phyloP scores from a whole-genome alignment of 106 monocot genomes.

The Alisma plantagoaquatica region DNA sequence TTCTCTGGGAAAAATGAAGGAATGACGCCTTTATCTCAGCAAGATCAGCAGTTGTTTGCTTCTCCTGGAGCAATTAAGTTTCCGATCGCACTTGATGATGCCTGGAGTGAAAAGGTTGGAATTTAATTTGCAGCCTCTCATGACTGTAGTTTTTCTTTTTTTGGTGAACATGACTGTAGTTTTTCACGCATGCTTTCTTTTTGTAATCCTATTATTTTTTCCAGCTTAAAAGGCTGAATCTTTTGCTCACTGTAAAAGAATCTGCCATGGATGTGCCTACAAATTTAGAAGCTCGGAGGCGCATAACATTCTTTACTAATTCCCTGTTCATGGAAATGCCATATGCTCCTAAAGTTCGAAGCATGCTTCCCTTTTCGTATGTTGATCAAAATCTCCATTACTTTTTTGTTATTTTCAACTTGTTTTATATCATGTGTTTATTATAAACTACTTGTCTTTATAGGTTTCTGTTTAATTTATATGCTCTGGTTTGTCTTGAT shows the following conservation, averaged over 20 bases:
- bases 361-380: slow-evolving; percentile 97
- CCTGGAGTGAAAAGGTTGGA: slow-evolving; percentile 93
- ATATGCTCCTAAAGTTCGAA: slow-evolving; percentile 78
- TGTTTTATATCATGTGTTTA: no score
- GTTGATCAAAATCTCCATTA: slow-evolving; percentile 12
- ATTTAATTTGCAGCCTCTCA: neutral
- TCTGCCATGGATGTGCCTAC: slow-evolving; percentile 92
- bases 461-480: no score
- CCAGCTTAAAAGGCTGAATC: slow-evolving; percentile 54
- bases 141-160: neutral
- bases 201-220: neutral
- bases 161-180: no score
- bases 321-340: slow-evolving; percentile 95
- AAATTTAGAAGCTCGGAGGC: slow-evolving; percentile 65
- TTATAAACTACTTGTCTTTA: no score
- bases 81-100: slow-evolving; percentile 59
- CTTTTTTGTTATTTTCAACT: neutral
- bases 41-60: slow-evolving; percentile 62
- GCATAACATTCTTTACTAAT: slow-evolving; percentile 65
- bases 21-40: slow-evolving; percentile 11
- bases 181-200: no score
- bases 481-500: no score
- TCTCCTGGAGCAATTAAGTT: slow-evolving; percentile 66
- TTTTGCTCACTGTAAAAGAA: slow-evolving; percentile 71
- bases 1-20: slow-evolving; percentile 38